A percentile compares a stretch with the other conserved stretches of the same genome.
Evolutionary conservation across 257 asterid species (phyloP).

Genomic region (Galeopsis tetrahit): DNA sequence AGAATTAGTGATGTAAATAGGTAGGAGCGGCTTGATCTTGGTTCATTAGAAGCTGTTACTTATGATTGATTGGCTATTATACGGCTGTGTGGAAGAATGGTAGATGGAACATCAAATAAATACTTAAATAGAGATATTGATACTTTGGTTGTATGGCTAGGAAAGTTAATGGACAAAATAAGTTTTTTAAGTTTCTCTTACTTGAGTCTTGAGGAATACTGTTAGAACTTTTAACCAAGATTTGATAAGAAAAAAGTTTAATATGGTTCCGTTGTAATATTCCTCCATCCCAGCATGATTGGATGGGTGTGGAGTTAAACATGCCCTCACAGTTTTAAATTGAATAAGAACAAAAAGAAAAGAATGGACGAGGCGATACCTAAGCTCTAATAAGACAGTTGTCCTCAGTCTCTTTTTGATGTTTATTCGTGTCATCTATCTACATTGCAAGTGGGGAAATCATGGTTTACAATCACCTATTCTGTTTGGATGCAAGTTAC

Average conservation of each 20-base stretch:
- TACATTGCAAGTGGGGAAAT: neutral
- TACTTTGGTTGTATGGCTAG: neutral
- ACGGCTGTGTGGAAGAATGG: neutral
- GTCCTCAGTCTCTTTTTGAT: neutral
- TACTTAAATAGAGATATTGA: neutral
- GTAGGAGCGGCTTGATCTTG: neutral
- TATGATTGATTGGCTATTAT: neutral
- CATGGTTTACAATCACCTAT: neutral
- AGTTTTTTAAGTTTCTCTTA: neutral
- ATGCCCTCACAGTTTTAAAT: neutral
- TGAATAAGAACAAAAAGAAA: neutral
- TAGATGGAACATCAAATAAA: slow-evolving; percentile 13
- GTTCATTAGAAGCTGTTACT: slow-evolving; percentile 4
- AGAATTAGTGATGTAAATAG: slow-evolving; percentile 8
- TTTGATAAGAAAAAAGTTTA: neutral
- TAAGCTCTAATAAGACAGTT: too few relatives aligned
- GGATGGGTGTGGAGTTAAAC: neutral
- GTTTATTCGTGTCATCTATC: neutral
- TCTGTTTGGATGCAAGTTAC: slow-evolving; percentile 1
- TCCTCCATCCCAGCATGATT: neutral
- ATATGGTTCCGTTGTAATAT: neutral
- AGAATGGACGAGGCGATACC: neutral
- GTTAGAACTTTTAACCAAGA: neutral
- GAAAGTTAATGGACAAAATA: neutral
- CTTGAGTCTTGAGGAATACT: neutral